Percentiles rank a stretch among this genome's conserved stretches.
Conservation (phyloP, 2,329 filamentous ascomycete genomes). For the Fusarium ramigenum region DNA sequence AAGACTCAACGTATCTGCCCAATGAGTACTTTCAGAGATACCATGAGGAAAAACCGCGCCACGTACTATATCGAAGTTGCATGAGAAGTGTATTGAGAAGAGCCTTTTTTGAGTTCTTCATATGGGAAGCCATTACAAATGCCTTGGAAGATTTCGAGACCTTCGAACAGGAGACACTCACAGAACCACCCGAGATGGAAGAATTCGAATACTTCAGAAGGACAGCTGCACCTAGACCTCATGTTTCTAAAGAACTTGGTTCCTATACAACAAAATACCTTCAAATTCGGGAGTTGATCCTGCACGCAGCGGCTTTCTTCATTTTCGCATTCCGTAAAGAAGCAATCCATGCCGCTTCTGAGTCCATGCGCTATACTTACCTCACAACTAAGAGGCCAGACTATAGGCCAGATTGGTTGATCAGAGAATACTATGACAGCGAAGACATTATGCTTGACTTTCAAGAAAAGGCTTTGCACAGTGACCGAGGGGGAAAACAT, state of each 20-base stretch:
- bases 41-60: background rate
- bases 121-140: conserved; percentile 15
- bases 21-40: conserved; percentile 16
- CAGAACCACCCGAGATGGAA: background rate
- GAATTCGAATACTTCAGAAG: background rate
- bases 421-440: background rate
- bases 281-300: background rate
- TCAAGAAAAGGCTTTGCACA: background rate
- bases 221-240: background rate
- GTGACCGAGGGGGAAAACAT: conserved; percentile 3
- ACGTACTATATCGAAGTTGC: conserved; percentile 26
- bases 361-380: conserved; percentile 26
- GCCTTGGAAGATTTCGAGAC: background rate
- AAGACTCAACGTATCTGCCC: background rate
- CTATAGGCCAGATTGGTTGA: background rate
- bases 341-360: conserved; percentile 33
- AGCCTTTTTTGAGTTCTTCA: conserved; percentile 34
- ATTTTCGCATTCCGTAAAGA: conserved; percentile 37
- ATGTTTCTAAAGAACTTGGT: background rate
- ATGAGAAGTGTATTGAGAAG: conserved; percentile 26
- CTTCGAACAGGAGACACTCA: background rate
- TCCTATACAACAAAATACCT: background rate
- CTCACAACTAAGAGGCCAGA: background rate
- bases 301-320: conserved; percentile 31
- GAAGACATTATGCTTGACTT: background rate